Base-by-base conservation (phyloP, 768 basidiomycete genomes). In the Dacryopinax primogenitus region DNA sequence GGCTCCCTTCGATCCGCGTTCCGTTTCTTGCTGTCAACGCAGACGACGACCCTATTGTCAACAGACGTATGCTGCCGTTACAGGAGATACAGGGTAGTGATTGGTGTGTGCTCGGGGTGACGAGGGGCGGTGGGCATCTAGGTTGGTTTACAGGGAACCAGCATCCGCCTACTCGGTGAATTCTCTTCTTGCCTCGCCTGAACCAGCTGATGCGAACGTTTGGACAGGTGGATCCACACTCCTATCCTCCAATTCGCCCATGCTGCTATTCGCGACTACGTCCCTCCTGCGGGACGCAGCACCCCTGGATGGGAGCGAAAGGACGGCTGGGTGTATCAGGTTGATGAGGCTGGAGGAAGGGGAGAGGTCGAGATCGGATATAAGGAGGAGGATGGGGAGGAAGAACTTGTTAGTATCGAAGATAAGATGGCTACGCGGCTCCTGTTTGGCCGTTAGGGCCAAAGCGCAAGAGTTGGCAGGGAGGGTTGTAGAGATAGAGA, bases 1-100 rank as follows among this genome's bases (percentile, higher is more conserved):
- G 83, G 61, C 74, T 90, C 30, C 74, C 75, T 64, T 76, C 81
- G 64, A 79, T 92, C 68, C 78, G 77, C 45, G 83, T 92, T 33
- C 91, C 91, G 16, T 86, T 85, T 73, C 80, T 93, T 7, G 82
- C 85, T 4, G 79, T 92, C 66, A 88, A 86, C 70, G 81, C 90
- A 18, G 80, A 79, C 28, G 87, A 91, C 72, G 90, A 91, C 73
- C 90, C 90, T 21, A 81, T 91, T 39, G 84, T 90, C 79, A 77
- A 65, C 79, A 77, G 28, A 83, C 82, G 68, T 77, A 77, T 3
- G 47, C 70, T 63, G 30, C 73, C 73, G 11, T 61, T 68, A 64
- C 65, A 68, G 2, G 67, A 65, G 13, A 63, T 66, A 3, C 2
- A 61, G 16, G 9, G 18, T 23, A 74, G 72, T 66, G 66, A 70